Base-by-base conservation (phyloP, 2,329 filamentous ascomycete genomes). In the Beauveria asiatica region DNA sequence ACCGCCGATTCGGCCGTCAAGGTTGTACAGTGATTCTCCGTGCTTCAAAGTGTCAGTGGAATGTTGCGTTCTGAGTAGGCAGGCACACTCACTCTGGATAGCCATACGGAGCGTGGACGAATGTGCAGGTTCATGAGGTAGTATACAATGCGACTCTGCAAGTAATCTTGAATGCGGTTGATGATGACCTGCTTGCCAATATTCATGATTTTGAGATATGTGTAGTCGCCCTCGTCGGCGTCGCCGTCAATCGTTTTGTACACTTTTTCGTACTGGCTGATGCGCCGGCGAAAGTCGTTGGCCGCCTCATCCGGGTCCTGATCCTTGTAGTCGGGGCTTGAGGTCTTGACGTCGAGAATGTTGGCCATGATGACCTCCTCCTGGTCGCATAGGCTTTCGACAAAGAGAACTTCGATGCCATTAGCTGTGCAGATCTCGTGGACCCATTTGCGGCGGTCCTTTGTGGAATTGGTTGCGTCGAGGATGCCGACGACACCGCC, bases 121-220 rank as follows among this genome's bases (percentile, higher is more conserved):
- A 99, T 99, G 76, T 99, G 94, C 44, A 99, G 81, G 72, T 97
- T 99, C 87, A 97, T 97, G 61, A 97, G 84, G 72, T 97, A 99
- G 75, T 99, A 99, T 50, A 99, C 93, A 49, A 99, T 87, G 61
- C 94, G 87, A 73, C 91, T 96, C 73, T 97, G 94, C 30, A 99
- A 81, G 70, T 99, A 99, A 74, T 99, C 94, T 71, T 92, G 88
- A 69, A 99, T 96, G 70, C 89, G 87, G 76, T 97, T 99, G 82
- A 99, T 97, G 70, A 97, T 94, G 70, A 97, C 92, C 70, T 96
- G 91, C 66, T 90, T 90, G 62, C 94, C 92, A 13, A 97, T 91
- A 70, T 99, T 88, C 81, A 97, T 95, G 70, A 99, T 88, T 76
- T 99, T 97, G 71, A 97, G 88, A 71, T 97, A 99, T 42, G 94